Base-by-base conservation (phyloP, 202 grass and related monocot genomes). In the Eragrostis tef region DNA sequence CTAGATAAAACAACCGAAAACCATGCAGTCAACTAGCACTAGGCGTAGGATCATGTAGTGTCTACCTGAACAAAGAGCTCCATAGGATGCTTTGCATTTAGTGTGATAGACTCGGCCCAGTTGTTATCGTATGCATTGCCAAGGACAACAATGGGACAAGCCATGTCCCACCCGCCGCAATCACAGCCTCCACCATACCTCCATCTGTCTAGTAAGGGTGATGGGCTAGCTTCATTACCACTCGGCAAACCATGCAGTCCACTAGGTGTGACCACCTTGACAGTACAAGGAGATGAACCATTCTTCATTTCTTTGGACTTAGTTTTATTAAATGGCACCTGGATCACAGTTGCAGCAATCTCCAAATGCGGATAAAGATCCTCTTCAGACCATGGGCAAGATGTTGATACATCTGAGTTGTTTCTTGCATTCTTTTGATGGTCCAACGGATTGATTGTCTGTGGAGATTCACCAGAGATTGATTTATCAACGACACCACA, bases 141-240 rank as follows among this genome's bases (percentile, higher is more conserved):
- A 83, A 94, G 71, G 60, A 94, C 77, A 27, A 78, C 52, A 72
- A 98, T 91, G 12, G 95, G 92, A 46, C 95, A 98, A 36, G 88
- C 86, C 95, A 98, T 93, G 72, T 98, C 95, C 95, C 95, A 98
- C 52, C 95, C 95, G 0, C 92, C 95, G 75, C 95, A 98, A 57
- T 94, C 87, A 20, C 95, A 98, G 6, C 92, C 84, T 19, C 95
- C 95, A 74, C 92, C 92, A 46, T 79, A 90, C 79, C 92, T 98
- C 92, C 90, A 94, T 84, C 95, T 91, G 58, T 98, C 92, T 43
- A 98, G 83, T 79, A 98, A 93, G 27, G 84, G 47, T 74, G 92
- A 90, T 7, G 95, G 95, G 26, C 88, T 66, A 6, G 68, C 31
- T 67, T 91, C 88, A 31, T 85, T 82, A 22, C 84, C 74, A 22